A percentile compares a stretch with the other conserved stretches of the same genome.
phyloP scores from a whole-genome alignment of 257 asterid species.

The Cordia subcordata region DNA sequence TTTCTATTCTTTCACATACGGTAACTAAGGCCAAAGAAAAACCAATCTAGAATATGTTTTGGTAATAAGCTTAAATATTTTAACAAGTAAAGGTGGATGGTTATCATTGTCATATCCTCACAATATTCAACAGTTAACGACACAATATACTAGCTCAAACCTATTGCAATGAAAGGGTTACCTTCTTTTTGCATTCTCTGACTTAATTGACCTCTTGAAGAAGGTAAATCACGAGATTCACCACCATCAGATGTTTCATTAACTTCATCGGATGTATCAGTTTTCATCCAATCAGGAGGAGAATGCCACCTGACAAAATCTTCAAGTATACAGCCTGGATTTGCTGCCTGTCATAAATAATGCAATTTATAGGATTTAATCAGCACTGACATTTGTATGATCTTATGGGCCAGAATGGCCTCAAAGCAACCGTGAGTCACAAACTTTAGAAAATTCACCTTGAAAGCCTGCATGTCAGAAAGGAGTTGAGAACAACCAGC shows the following conservation, averaged over 20 bases:
- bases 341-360: slow-evolving; percentile 78
- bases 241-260: slow-evolving; percentile 46
- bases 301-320: slow-evolving; percentile 99
- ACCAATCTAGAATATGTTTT: too few relatives aligned
- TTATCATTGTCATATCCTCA: too few relatives aligned
- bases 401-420: slow-evolving; percentile 12
- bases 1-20: too few relatives aligned
- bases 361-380: slow-evolving; percentile 13
- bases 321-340: slow-evolving; percentile 95
- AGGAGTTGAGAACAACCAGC: slow-evolving; percentile 99
- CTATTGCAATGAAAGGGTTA: slow-evolving; percentile 11
- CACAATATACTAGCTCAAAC: too few relatives aligned
- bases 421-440: slow-evolving; percentile 5
- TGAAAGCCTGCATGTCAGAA: slow-evolving; percentile 99
- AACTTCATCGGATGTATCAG: slow-evolving; percentile 37
- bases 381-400: slow-evolving; percentile 16
- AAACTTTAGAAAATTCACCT: slow-evolving; percentile 52
- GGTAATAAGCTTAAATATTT: too few relatives aligned
- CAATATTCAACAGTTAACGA: too few relatives aligned
- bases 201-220: slow-evolving; percentile 86
- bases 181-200: slow-evolving; percentile 99
- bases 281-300: slow-evolving; percentile 97
- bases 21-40: too few relatives aligned
- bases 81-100: too few relatives aligned
- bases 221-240: slow-evolving; percentile 46